These are phyloP conservation scores for Neurospora sp. DNA, from an alignment of 495 filamentous ascomycete species.

Conservation along the genomic window DNA sequence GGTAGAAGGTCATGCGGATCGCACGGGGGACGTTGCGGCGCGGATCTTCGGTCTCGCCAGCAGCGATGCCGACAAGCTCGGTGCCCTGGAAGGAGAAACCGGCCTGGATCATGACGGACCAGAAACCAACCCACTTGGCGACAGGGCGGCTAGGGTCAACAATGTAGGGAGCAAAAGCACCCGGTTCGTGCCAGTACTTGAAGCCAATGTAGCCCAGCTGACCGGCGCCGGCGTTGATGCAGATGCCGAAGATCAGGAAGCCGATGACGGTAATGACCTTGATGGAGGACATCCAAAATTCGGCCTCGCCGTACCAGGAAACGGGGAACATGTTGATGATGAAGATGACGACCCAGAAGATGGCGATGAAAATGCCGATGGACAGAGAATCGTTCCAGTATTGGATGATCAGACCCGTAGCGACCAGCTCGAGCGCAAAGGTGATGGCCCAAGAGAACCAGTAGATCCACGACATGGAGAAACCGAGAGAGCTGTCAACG, in stretches of 20 bases:
- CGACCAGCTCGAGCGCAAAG: conserved; percentile 65
- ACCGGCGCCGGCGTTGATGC: conserved; percentile 58
- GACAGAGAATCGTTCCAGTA: conserved; percentile 53
- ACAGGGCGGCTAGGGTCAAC: conserved; percentile 20
- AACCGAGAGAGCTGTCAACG: conserved; percentile 63
- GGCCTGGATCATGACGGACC: conserved; percentile 37
- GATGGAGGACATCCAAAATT: conserved; percentile 64
- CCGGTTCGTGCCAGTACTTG: conserved; percentile 59
- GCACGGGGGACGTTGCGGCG: conserved; percentile 44
- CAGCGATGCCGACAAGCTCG: conserved; percentile 57
- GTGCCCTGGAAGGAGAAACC: conserved; percentile 41
- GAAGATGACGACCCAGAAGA: conserved; percentile 64
- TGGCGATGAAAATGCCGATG: conserved; percentile 61
- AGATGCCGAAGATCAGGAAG: conserved; percentile 55
- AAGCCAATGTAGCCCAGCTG: conserved; percentile 60
- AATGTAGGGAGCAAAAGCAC: conserved; percentile 53
- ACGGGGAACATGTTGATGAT: conserved; percentile 59
- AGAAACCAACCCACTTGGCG: conserved; percentile 39
- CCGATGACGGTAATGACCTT: conserved; percentile 70
- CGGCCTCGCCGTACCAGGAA: conserved; percentile 59
- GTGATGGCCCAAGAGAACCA: conserved; percentile 50
- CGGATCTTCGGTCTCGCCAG: conserved; percentile 56
- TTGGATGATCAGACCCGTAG: conserved; percentile 62
- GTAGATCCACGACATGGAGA: conserved; percentile 65
- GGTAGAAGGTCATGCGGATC: conserved; percentile 46